Base-by-base conservation (phyloP, 1,284 basidiomycete species). In the Termitomyces sp. region DNA sequence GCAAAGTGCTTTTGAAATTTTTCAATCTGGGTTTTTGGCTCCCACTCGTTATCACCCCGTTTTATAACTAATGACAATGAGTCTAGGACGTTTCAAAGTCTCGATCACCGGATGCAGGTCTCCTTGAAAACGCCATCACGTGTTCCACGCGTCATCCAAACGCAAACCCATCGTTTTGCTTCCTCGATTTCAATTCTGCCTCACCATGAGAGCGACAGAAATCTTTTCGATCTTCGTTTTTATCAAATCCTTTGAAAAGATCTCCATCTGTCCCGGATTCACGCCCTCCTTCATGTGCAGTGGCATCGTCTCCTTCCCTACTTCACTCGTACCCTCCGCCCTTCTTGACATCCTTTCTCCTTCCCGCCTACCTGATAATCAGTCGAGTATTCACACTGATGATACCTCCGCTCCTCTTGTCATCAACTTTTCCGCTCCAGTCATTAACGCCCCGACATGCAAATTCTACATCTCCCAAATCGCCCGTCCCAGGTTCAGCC, bases 381-480 rank as follows among this genome's bases (percentile, higher is more conserved):
- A 33, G 10, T 33, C 31, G 10, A 33, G 31, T 33, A 33, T 33
- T 12, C 31, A 33, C 31, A 12, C 31, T 2, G 31, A 33, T 13
- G 17, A 30, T 9, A 7, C 30, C 31, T 17, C 36, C 10, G 26
- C 9, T 30, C 9, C 10, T 38, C 26, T n/a, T 17, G 5, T 13
- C 17, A 8, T 19, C n/a, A 26, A 26, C 24, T 6, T 19, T 24
- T 9, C n/a, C 24, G 43, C 8, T 26, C 24, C 31, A 12, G 21
- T 9, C 2, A 9, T 26, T 9, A 48, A 48, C 12, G 46, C 46
- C 9, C 49, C 54, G 13, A 47, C 40, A 5, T 51, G 56, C 46
- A 43, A n/a, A 2, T 15, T 21, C 1, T 54, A 51, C 53, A 34
- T 54, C 31, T 42, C 53, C 21, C 33, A 17, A 21, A 36, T 57